Conservation (phyloP, 805 yeast genomes). For the Metschnikowia santaceciliae region DNA sequence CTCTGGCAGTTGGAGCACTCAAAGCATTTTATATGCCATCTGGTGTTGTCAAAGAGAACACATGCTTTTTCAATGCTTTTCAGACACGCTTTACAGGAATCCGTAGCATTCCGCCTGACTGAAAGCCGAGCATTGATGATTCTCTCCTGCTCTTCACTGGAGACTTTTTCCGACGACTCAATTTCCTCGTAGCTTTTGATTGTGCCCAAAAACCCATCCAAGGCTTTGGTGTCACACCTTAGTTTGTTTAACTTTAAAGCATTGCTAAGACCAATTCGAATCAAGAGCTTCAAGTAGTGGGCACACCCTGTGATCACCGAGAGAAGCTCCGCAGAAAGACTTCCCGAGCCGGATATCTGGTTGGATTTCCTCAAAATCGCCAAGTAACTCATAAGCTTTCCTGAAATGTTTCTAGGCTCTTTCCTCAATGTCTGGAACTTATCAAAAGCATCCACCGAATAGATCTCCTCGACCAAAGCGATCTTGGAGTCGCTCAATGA, state of each 20-base stretch:
- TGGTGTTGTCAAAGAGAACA: conserved; percentile 49
- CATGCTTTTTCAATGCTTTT: conserved; percentile 86
- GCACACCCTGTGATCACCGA: conserved; percentile 88
- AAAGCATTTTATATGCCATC: conserved; percentile 85
- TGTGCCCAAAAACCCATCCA: conserved; percentile 58
- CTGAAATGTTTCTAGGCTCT: conserved; percentile 83
- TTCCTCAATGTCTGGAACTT: conserved; percentile 38
- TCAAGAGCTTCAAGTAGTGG: conserved; percentile 81
- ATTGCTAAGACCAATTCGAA: conserved; percentile 73
- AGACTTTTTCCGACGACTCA: conserved; percentile 9
- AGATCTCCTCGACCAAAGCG: conserved; percentile 21
- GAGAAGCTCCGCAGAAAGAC: conserved; percentile 62
- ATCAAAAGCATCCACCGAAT: conserved; percentile 20
- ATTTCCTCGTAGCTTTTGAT: conserved; percentile 34
- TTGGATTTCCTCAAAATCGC: conserved; percentile 69
- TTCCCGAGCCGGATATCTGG: conserved; percentile 34
- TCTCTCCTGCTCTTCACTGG: conserved; percentile 8
- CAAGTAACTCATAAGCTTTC: conserved; percentile 84
- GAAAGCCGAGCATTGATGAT: conserved; percentile 26
- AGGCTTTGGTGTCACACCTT: conserved; percentile 54
- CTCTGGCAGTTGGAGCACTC: conserved; percentile 58
- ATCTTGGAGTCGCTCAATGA: conserved; percentile 13
- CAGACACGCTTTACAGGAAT: conserved; percentile 66
- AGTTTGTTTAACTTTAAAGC: conserved; percentile 66
- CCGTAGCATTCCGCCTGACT: conserved; percentile 62